These are phyloP conservation scores for Calonectria hawksworthii DNA, from an alignment of 2,329 filamentous ascomycete species.

Conservation along the genomic window DNA sequence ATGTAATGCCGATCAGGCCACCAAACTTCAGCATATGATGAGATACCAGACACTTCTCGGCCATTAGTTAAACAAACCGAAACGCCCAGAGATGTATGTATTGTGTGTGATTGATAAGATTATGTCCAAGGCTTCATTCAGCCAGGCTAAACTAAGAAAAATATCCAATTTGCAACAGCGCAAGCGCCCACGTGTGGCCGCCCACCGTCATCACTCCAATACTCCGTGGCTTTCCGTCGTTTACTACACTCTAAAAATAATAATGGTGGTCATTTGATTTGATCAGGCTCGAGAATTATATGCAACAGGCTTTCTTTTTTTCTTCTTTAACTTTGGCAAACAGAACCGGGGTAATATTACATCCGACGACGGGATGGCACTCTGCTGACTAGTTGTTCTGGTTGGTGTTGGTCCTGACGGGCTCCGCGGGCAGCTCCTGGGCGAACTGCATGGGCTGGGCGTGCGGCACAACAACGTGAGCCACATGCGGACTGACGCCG, in stretches of 20 bases:
- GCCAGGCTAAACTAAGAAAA: neutral
- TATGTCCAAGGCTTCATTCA: neutral
- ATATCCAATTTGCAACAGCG: neutral
- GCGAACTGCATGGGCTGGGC: neutral
- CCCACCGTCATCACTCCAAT: neutral
- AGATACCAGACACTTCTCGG: neutral
- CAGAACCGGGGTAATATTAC: neutral
- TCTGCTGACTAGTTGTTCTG: neutral
- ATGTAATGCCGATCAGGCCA: neutral
- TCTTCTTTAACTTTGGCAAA: neutral
- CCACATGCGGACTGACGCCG: neutral
- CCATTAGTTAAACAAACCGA: neutral
- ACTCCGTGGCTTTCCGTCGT: conserved; percentile 6
- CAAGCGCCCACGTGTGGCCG: neutral
- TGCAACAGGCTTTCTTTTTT: neutral
- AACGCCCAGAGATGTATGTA: neutral
- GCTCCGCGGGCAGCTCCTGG: neutral
- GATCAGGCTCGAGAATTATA: neutral
- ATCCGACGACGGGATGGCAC: neutral
- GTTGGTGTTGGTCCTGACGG: neutral
- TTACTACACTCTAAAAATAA: neutral
- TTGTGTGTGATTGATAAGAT: neutral
- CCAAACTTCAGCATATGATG: neutral
- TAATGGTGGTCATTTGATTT: neutral
- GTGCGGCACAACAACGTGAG: neutral